Evolutionary conservation across 2,329 filamentous ascomycete species (phyloP), one percentile per base, ranked within the genome.

Genomic region (Sporothrix variecibatus): DNA sequence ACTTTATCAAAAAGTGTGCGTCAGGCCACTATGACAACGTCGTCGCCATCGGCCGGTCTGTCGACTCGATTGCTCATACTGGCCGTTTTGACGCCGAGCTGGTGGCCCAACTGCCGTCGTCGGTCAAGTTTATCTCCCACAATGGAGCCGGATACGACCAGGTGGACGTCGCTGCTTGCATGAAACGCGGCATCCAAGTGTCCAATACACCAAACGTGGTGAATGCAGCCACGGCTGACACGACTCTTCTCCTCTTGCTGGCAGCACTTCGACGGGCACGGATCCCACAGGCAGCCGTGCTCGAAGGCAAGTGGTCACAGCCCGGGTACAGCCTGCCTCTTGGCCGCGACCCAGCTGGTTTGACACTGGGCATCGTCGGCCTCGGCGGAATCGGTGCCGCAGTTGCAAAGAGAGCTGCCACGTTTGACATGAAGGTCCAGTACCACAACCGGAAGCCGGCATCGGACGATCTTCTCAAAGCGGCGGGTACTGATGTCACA

Each of bases 191-290:
- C 23, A 86, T 94, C 68, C 84, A 84, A 6, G 88, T 94, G 28
- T 92, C 91, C 68, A 93, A 93, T 79, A 88, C 90, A 1, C 92
- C 91, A 23, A 88, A 86, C 0, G 89, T 89, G 0, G 90, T 92
- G 20, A 88, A 93, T 78, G 89, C 92, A 79, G 88, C 91, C 6
- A 94, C 92, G 0, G 92, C 92, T 38, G 92, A 94, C 80, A 87
- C 88, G 7, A 90, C 89, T 76, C 89, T 93, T 80, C 93, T 93
- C 79, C 83, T 94, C 1, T 90, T 94, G 72, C 83, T 94, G n/a
- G 92, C 91, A 2, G 90, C 91, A 0, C 82, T 94, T 53, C 86
- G 92, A 43, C 87, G 87, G 0, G 84, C 88, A 68, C 93, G 90
- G 87, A 85, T 86, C 75, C 60, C 69, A 0, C 53, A 70, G 28